A percentile compares a stretch with the other conserved stretches of the same genome.
phyloP scores from a whole-genome alignment of 1,139 yeast species.

The Debaryomyces sp. region DNA sequence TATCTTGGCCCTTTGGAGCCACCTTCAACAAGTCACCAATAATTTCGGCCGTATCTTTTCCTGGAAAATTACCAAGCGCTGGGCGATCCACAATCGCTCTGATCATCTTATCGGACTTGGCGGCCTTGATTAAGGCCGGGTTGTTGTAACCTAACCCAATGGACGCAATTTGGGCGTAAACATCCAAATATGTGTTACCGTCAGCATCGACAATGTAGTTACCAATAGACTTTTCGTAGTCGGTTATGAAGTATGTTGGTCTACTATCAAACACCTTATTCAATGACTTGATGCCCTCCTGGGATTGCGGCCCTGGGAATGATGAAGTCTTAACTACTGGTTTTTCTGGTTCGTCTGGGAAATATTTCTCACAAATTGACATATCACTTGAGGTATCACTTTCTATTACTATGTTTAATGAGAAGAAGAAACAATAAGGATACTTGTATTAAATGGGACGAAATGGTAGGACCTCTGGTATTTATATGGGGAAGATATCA shows the following conservation, averaged over 20 bases:
- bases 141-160: conserved; percentile 80
- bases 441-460: not conserved
- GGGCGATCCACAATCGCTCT: conserved; percentile 75
- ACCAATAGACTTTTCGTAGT: conserved; percentile 68
- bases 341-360: conserved; percentile 66
- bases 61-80: conserved; percentile 77
- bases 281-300: conserved; percentile 48
- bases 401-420: not conserved
- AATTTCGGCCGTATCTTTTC: conserved; percentile 60
- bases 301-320: conserved; percentile 68
- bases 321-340: conserved; percentile 55
- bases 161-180: conserved; percentile 78
- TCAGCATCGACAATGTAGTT: conserved; percentile 74
- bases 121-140: conserved; percentile 64
- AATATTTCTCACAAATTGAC: conserved; percentile 56
- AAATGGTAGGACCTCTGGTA: not conserved
- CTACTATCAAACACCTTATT: conserved; percentile 62
- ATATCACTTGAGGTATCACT: conserved; percentile 14
- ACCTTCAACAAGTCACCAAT: conserved; percentile 58
- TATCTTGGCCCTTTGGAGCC: conserved; percentile 72
- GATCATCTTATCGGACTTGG: conserved; percentile 65
- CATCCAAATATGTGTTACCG: conserved; percentile 68
- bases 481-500: conserved; percentile 1
- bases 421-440: not conserved
- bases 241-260: conserved; percentile 69